These are phyloP conservation scores for Irpex sp. DNA, from an alignment of 1,284 basidiomycete genomes.

Conservation along the genomic window DNA sequence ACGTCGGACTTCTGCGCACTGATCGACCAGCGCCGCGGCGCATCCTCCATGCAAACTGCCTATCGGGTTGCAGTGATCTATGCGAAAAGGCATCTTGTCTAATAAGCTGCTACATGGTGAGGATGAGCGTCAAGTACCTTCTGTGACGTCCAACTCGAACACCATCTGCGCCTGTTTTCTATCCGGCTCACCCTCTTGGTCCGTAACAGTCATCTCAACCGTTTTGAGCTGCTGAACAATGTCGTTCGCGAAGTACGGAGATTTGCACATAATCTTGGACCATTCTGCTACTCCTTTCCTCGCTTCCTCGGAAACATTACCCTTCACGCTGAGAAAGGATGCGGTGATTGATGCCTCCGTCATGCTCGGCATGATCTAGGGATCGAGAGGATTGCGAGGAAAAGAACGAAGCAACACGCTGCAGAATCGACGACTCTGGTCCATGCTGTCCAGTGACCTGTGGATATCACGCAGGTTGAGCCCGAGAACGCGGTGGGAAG, in stretches of 20 bases:
- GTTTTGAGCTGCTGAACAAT: constrained; percentile 4
- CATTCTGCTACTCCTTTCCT: constrained; percentile 12
- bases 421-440: not conserved
- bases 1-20: not conserved
- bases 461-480: not conserved
- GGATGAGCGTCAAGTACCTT: constrained; percentile 7
- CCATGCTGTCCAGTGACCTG: not conserved
- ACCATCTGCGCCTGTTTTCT: constrained; percentile 17
- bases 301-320: constrained; percentile 13
- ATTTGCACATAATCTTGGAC: not conserved
- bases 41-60: constrained; percentile 55
- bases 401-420: not conserved
- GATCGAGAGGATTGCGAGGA: not conserved
- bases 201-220: constrained; percentile 12
- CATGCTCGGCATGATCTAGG: not conserved
- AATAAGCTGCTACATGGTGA: not conserved
- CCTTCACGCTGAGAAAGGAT: constrained; percentile 10
- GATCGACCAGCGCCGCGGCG: constrained; percentile 45
- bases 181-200: constrained; percentile 12
- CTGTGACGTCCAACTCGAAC: constrained; percentile 15
- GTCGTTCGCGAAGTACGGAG: not conserved
- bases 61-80: constrained; percentile 49
- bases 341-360: not conserved
- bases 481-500: not conserved
- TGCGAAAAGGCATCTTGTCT: not conserved